A percentile compares a stretch with the other conserved stretches of the same genome.
Evolutionary conservation across 2,329 filamentous ascomycete species (phyloP).

Genomic region (Didymella keratinophila): DNA sequence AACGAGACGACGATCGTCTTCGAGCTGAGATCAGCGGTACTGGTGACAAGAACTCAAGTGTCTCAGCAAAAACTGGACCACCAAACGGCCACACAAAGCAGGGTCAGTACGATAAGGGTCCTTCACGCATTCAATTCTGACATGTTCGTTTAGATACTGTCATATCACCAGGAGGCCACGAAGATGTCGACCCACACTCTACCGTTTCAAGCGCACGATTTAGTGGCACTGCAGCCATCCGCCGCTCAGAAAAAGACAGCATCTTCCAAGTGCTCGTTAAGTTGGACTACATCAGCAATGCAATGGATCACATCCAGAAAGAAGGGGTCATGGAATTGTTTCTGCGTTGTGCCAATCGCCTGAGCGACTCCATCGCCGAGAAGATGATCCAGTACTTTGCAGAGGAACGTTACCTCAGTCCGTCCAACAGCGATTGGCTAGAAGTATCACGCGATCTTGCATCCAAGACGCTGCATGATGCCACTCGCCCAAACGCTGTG

Average conservation of each 20-base stretch:
- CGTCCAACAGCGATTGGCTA: conserved; percentile 74
- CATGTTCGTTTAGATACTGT: conserved; percentile 3
- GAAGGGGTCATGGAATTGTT: conserved; percentile 74
- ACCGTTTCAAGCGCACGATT: conserved; percentile 13
- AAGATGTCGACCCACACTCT: conserved; percentile 26
- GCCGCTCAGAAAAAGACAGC: conserved; percentile 32
- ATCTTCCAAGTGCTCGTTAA: conserved; percentile 41
- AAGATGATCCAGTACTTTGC: conserved; percentile 72
- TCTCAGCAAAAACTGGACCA: conserved; percentile 17
- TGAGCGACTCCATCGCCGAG: conserved; percentile 70
- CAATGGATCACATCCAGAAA: conserved; percentile 66
- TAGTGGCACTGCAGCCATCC: conserved; percentile 16
- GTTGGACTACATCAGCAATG: conserved; percentile 39
- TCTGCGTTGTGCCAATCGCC: conserved; percentile 65
- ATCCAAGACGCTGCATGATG: conserved; percentile 69
- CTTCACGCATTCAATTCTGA: neutral
- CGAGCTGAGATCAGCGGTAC: conserved; percentile 23
- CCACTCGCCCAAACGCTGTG: conserved; percentile 66
- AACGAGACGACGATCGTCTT: conserved; percentile 41
- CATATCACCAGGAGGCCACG: conserved; percentile 24
- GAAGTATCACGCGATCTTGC: conserved; percentile 68
- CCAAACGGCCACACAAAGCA: conserved; percentile 22
- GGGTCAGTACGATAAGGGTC: neutral
- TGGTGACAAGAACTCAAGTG: conserved; percentile 45
- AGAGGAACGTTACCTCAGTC: conserved; percentile 74